A percentile compares a stretch with the other conserved stretches of the same genome.
These are phyloP conservation scores for Myriosclerotinia scirpicola DNA, from an alignment of 2,329 filamentous ascomycete genomes.

Conservation along the genomic window DNA sequence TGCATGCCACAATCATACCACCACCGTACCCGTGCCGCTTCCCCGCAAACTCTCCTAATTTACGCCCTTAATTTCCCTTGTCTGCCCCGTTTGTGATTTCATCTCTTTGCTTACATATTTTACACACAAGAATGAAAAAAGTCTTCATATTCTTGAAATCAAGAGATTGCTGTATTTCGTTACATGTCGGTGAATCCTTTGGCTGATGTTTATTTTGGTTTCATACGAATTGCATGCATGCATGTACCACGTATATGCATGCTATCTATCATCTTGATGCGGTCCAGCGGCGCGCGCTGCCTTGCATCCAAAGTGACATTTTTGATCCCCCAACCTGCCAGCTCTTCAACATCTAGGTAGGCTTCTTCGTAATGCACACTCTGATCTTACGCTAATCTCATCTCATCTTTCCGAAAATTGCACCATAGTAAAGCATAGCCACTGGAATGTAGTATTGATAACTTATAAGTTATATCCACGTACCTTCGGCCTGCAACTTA, in stretches of 20 bases:
- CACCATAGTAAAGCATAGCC: not conserved
- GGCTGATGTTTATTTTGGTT: not conserved
- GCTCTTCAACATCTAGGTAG: no score
- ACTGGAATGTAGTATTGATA: not conserved
- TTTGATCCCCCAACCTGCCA: no score
- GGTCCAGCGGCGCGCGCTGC: no score
- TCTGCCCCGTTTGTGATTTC: not conserved
- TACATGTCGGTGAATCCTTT: not conserved
- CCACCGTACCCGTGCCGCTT: not conserved
- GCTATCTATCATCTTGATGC: no score
- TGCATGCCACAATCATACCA: constrained; percentile 7
- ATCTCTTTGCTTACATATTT: no score
- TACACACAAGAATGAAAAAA: not conserved
- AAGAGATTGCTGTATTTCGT: not conserved
- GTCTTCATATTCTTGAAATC: no score
- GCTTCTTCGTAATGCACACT: not conserved
- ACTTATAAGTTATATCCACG: no score
- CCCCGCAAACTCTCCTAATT: constrained; percentile 11
- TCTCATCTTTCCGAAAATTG: not conserved
- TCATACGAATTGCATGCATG: not conserved
- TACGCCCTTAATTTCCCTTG: not conserved
- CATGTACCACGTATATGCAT: no score
- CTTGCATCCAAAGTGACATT: no score
- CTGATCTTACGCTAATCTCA: not conserved
- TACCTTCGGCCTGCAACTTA: no score